A percentile compares a stretch with the other conserved stretches of the same genome.
Evolutionary conservation across 2,329 filamentous ascomycete species (phyloP).

Genomic region (Apiospora phragmitis): DNA sequence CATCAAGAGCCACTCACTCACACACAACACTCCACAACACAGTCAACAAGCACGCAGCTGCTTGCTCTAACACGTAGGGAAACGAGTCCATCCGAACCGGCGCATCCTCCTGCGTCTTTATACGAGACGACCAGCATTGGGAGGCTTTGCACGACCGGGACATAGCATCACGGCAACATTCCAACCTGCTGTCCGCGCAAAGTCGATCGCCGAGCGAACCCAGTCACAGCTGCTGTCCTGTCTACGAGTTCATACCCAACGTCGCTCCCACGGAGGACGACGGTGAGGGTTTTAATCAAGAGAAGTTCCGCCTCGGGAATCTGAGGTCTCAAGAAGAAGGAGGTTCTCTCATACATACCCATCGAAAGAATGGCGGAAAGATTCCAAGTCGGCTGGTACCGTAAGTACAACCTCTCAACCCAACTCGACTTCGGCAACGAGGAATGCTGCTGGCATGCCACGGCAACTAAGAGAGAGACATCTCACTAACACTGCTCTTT

Average conservation of each 20-base stretch:
- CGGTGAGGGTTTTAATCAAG: not conserved
- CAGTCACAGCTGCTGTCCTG: not conserved
- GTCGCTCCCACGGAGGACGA: conserved; percentile 6
- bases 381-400: conserved; percentile 47
- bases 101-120: not conserved
- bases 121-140: not conserved
- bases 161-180: not conserved
- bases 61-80: conserved; percentile 1
- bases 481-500: not conserved
- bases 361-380: conserved; percentile 20
- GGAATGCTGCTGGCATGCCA: not conserved
- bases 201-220: not conserved
- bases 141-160: not conserved
- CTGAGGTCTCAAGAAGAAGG: not conserved
- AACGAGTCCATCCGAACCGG: not conserved
- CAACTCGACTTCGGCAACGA: not conserved
- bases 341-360: not conserved
- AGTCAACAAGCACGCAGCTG: not conserved
- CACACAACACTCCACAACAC: not conserved
- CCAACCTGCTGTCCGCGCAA: not conserved
- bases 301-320: not conserved
- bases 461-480: not conserved
- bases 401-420: conserved; percentile 1
- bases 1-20: not conserved
- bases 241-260: not conserved